Percentiles rank a stretch among this genome's conserved stretches.
phyloP scores from a whole-genome alignment of 2,329 filamentous ascomycete species.

The Neofusicoccum kwambonambiense region DNA sequence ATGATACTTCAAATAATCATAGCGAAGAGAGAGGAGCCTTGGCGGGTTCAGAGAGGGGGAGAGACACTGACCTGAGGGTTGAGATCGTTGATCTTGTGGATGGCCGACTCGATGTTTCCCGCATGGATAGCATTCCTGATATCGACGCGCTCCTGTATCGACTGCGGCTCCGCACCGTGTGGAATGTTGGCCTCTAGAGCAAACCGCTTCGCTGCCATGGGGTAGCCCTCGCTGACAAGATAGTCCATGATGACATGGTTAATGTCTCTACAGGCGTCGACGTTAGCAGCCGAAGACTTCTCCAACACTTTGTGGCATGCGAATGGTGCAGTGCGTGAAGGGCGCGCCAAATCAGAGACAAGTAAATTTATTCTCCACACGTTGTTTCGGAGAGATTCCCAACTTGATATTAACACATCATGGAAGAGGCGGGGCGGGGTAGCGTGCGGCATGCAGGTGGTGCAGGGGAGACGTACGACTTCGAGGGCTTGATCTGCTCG shows the following conservation, averaged over 20 bases:
- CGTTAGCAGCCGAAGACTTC: constrained; percentile 25
- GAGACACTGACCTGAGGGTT: constrained; percentile 76
- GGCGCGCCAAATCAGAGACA: constrained; percentile 59
- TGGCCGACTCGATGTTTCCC: constrained; percentile 81
- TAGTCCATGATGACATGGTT: constrained; percentile 96
- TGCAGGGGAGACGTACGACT: constrained; percentile 66
- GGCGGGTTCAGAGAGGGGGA: neutral
- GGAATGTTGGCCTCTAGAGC: constrained; percentile 88
- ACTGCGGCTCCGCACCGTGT: constrained; percentile 67
- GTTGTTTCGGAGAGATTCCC: constrained; percentile 99
- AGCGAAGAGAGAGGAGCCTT: constrained; percentile 42
- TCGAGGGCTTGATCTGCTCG: constrained; percentile 80
- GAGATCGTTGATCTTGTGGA: constrained; percentile 82
- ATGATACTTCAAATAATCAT: constrained; percentile 99
- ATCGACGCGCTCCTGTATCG: constrained; percentile 74
- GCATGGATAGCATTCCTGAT: constrained; percentile 83
- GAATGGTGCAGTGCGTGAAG: constrained; percentile 21
- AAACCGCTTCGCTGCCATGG: constrained; percentile 88
- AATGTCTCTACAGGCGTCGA: constrained; percentile 68
- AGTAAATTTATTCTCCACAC: constrained; percentile 90
- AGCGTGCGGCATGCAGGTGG: constrained; percentile 29
- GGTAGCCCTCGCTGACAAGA: constrained; percentile 91
- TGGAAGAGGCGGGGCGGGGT: constrained; percentile 44
- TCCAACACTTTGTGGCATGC: constrained; percentile 19
- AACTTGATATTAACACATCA: constrained; percentile 88